Conservation (phyloP, 2,329 filamentous ascomycete species). For the Aureobasidium sp. region DNA sequence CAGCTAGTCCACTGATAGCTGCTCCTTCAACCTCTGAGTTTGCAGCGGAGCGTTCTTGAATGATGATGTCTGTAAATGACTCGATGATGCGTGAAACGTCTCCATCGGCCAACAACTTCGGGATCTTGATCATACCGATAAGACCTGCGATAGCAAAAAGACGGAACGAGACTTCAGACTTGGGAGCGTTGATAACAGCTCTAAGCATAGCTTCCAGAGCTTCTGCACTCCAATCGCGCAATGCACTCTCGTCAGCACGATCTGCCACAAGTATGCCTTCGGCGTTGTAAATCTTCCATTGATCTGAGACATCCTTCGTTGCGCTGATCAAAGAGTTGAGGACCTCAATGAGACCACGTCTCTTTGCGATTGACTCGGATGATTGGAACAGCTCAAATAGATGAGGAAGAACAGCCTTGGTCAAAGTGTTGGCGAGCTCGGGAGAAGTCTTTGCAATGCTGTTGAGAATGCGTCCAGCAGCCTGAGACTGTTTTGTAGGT, state of each 20-base stretch:
- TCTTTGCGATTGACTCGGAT: constrained; percentile 54
- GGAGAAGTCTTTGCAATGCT: constrained; percentile 50
- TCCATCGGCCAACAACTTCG: constrained; percentile 35
- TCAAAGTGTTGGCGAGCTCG: constrained; percentile 47
- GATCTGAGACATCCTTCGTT: constrained; percentile 50
- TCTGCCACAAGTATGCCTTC: constrained; percentile 17
- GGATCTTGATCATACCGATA: constrained; percentile 35
- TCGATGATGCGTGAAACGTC: constrained; percentile 47
- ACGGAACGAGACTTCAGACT: constrained; percentile 44
- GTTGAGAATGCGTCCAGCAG: constrained; percentile 54
- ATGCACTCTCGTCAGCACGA: constrained; percentile 29
- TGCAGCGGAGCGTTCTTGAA: constrained; percentile 51
- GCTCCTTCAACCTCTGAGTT: constrained; percentile 52
- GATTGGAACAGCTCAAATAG: constrained; percentile 55
- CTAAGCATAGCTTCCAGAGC: constrained; percentile 36
- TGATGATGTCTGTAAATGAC: constrained; percentile 53
- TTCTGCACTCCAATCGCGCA: constrained; percentile 35
- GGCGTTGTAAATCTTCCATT: constrained; percentile 39
- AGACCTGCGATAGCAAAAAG: constrained; percentile 39
- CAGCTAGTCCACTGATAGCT: constrained; percentile 51
- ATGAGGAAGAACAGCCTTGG: constrained; percentile 50
- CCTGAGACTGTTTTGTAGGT: constrained; percentile 60
- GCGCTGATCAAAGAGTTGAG: constrained; percentile 52
- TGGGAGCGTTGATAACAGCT: constrained; percentile 37
- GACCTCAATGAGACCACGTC: constrained; percentile 56